Percentiles rank a stretch among this genome's conserved stretches.
phyloP scores from a whole-genome alignment of 1,284 basidiomycete species.

The Inonotus hispidus region DNA sequence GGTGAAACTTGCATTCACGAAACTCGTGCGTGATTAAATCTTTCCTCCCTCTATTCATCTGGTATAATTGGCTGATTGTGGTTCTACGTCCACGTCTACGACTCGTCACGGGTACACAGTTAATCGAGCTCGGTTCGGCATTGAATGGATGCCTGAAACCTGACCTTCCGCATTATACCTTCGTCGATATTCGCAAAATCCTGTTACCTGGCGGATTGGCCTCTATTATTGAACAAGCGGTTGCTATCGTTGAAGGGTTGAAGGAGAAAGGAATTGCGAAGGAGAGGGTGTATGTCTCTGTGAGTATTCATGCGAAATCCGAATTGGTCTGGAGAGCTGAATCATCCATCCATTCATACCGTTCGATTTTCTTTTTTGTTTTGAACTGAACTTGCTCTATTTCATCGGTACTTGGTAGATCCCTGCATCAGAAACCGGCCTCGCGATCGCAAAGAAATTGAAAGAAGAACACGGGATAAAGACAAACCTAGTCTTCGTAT shows the following conservation, averaged over 20 bases:
- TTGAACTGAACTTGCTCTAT: too few relatives aligned
- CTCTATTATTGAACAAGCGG: slow-evolving; percentile 40
- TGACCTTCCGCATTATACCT: slow-evolving; percentile 39
- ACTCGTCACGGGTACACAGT: slow-evolving; percentile 33
- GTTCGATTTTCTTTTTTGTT: neutral
- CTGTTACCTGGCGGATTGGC: slow-evolving; percentile 24
- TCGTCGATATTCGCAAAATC: slow-evolving; percentile 38
- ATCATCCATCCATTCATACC: too few relatives aligned
- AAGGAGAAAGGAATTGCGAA: slow-evolving; percentile 34
- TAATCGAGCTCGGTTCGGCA: slow-evolving; percentile 44
- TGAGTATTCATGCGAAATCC: slow-evolving; percentile 27
- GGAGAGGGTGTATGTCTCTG: slow-evolving; percentile 44
- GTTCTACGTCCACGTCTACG: too few relatives aligned
- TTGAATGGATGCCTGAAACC: slow-evolving; percentile 39
- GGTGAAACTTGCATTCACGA: slow-evolving; percentile 10
- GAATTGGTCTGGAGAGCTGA: too few relatives aligned
- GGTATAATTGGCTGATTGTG: neutral
- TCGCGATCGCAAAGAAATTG: slow-evolving; percentile 42
- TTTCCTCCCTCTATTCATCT: neutral
- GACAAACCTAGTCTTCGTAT: slow-evolving; percentile 46
- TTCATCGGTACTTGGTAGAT: slow-evolving; percentile 40
- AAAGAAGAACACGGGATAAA: slow-evolving; percentile 34
- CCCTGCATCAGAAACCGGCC: slow-evolving; percentile 50
- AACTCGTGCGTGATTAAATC: slow-evolving; percentile 7
- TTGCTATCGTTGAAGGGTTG: slow-evolving; percentile 36